phyloP scores from a whole-genome alignment of 1,139 yeast genomes.

The Ogataea hybrid region DNA sequence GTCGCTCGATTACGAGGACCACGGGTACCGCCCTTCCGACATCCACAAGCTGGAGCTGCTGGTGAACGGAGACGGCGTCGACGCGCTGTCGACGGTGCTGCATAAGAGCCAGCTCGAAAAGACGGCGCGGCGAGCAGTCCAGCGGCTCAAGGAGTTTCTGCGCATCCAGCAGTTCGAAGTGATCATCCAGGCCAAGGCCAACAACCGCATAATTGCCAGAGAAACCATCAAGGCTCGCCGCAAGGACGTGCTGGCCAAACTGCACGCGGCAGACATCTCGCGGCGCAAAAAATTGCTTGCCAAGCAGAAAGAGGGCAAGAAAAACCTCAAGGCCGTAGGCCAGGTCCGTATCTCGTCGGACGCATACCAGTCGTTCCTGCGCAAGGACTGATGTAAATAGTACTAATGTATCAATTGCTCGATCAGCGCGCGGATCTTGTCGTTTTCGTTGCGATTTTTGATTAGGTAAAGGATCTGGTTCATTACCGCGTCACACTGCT shows the following conservation, averaged over 20 bases:
- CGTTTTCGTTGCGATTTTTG: constrained; percentile 1
- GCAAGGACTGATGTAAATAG: constrained; percentile 27
- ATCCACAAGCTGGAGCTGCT: constrained; percentile 84
- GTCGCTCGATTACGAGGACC: constrained; percentile 90
- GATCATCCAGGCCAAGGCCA: constrained; percentile 89
- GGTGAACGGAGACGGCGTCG: constrained; percentile 87
- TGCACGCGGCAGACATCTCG: constrained; percentile 92
- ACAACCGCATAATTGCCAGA: constrained; percentile 77
- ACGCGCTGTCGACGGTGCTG: constrained; percentile 89
- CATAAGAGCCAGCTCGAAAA: constrained; percentile 74
- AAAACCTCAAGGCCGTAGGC: constrained; percentile 77
- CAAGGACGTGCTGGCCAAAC: constrained; percentile 86
- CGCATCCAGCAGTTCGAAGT: constrained; percentile 87
- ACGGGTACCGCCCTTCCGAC: constrained; percentile 78
- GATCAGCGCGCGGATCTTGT: constrained; percentile 21
- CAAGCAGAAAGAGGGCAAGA: constrained; percentile 93
- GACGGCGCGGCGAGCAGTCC: constrained; percentile 79
- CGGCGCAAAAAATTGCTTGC: constrained; percentile 84
- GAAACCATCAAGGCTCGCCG: constrained; percentile 92
- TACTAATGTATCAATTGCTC: constrained; percentile 12
- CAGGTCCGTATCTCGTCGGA: constrained; percentile 76
- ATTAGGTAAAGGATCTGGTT: constrained; percentile 10
- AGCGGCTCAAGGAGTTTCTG: constrained; percentile 74
- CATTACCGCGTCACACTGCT: constrained; percentile 17
- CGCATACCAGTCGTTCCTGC: constrained; percentile 72